Percentiles rank a stretch among this genome's conserved stretches.
Evolutionary conservation across 345 rosid genomes (phyloP).

Genomic region (Gossypium sturtianum): DNA sequence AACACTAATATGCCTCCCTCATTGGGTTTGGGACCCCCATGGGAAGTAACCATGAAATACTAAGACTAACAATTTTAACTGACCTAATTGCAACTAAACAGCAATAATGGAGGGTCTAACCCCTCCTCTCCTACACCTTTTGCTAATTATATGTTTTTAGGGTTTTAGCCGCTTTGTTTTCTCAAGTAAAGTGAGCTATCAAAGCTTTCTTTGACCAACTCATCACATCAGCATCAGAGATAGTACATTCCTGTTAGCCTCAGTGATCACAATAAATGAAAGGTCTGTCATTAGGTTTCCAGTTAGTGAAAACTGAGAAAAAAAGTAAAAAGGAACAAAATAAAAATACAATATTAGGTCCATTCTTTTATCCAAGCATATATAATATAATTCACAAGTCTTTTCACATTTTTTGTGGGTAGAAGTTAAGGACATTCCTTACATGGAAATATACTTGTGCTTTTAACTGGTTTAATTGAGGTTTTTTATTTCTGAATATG

Average conservation of each 20-base stretch:
- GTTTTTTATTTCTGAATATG: constrained; percentile 20
- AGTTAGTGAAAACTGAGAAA: constrained; percentile 7
- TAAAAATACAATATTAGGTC: not conserved
- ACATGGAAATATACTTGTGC: constrained; percentile 26
- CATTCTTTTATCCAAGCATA: not conserved
- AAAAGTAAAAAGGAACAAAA: not conserved
- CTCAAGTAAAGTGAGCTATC: constrained; percentile 15
- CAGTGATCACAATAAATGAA: constrained; percentile 27
- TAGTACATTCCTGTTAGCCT: constrained; percentile 30
- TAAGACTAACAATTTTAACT: not conserved
- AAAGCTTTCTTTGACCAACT: constrained; percentile 26
- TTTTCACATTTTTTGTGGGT: constrained; percentile 8
- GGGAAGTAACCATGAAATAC: not conserved
- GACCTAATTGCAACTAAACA: not conserved
- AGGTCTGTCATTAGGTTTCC: constrained; percentile 24
- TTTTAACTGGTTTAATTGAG: constrained; percentile 24
- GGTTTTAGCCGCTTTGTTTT: constrained; percentile 16
- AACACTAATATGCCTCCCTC: constrained; percentile 18
- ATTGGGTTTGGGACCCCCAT: not conserved
- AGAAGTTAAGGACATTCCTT: constrained; percentile 26
- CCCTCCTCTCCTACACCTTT: not conserved
- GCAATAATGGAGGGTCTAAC: constrained; percentile 12
- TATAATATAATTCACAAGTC: not conserved
- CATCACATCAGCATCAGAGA: constrained; percentile 5
- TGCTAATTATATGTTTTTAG: not conserved